These are phyloP conservation scores for Coprinellus micaceus DNA, from an alignment of 768 basidiomycete genomes.

Conservation along the genomic window DNA sequence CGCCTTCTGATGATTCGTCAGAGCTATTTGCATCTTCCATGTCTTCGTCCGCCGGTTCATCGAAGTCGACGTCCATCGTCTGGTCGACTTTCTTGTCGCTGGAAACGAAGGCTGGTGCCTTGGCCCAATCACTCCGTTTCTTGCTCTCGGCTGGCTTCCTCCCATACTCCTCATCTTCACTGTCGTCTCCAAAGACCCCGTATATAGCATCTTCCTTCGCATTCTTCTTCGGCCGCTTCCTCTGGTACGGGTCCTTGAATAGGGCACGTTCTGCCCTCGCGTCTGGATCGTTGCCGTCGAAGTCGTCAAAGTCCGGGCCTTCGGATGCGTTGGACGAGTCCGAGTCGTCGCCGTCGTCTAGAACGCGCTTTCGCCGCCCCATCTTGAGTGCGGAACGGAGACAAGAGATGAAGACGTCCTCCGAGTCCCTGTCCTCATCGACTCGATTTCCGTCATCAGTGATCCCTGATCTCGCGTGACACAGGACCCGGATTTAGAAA, in stretches of 20 bases:
- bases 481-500: no score
- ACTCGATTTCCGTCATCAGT: neutral
- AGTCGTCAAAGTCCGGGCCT: conserved; percentile 40
- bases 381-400: conserved; percentile 32
- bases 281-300: conserved; percentile 49
- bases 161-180: conserved; percentile 52
- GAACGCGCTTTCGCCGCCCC: conserved; percentile 72
- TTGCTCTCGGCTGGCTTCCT: conserved; percentile 21
- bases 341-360: conserved; percentile 73
- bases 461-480: neutral
- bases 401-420: neutral
- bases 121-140: conserved; percentile 65
- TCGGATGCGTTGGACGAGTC: conserved; percentile 63
- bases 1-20: conserved; percentile 28
- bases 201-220: conserved; percentile 74
- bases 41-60: conserved; percentile 27
- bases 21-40: conserved; percentile 24
- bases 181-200: conserved; percentile 71
- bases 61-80: conserved; percentile 32
- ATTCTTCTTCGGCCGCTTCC: conserved; percentile 62
- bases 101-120: conserved; percentile 72
- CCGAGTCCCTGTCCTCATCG: neutral
- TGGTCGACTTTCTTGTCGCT: conserved; percentile 47
- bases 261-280: conserved; percentile 69
- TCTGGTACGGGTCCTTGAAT: conserved; percentile 72